Conservation (phyloP, 768 basidiomycete genomes). For the Termitomyces sp. region DNA sequence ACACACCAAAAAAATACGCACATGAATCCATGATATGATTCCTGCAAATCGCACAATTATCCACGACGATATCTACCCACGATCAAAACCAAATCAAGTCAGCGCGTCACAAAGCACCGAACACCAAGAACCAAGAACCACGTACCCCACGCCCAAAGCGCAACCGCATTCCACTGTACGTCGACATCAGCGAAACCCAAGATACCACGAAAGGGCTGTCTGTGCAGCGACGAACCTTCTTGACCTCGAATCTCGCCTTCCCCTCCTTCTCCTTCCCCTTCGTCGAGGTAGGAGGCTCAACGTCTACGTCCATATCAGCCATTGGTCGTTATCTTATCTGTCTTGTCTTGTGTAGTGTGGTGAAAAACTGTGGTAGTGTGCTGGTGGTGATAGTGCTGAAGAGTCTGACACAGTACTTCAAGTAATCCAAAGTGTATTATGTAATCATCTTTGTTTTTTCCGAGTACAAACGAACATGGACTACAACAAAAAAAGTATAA, state of each 20-base stretch:
- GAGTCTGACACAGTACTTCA: neutral
- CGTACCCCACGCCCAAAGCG: conserved; percentile 97
- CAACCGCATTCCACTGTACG: conserved; percentile 96
- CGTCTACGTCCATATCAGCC: conserved; percentile 70
- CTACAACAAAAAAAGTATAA: neutral
- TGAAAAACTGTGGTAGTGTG: neutral
- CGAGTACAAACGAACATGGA: no score
- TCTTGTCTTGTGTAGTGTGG: no score
- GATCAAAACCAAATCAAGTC: neutral
- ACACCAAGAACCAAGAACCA: neutral
- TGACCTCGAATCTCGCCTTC: conserved; percentile 94
- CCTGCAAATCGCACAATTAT: conserved; percentile 99
- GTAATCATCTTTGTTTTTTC: neutral
- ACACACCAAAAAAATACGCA: conserved; percentile 35
- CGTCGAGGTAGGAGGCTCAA: conserved; percentile 43
- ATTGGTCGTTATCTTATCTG: conserved; percentile 24
- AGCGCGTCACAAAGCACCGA: no score
- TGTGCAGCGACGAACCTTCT: conserved; percentile 67
- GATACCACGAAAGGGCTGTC: no score
- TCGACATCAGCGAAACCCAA: conserved; percentile 5
- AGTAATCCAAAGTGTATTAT: neutral
- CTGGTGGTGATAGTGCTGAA: neutral
- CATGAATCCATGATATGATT: conserved; percentile 99
- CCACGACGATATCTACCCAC: conserved; percentile 87
- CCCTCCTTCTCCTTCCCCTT: conserved; percentile 54